Evolutionary conservation across 805 yeast species (phyloP), one percentile per base, ranked within the genome.

Genomic region (Candida orba): DNA sequence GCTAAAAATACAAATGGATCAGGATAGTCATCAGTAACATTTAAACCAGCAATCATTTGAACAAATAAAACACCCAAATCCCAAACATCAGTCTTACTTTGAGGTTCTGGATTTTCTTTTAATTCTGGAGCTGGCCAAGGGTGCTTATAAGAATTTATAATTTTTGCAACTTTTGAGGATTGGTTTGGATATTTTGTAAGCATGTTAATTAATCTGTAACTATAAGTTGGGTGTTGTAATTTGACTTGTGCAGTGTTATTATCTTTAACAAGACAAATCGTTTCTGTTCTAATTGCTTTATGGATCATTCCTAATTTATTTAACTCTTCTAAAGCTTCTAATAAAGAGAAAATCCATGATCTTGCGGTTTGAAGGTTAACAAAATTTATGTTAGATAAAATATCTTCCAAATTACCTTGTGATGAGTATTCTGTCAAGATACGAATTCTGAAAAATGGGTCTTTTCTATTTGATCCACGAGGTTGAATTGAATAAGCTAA

Each of bases 1-100:
- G 64, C 64, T 8, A 89, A 64, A 52, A 84, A 83, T n/a, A 79
- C 85, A 33, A 24, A 43, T 10, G 46, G 46, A 36, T 43, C 43
- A 27, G 43, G 14, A 34, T 40, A 43, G 12, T 43, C 46, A 27
- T 24, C 15, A 8, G 46, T 39, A 4, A 41, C 40, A 10, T 43
- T 31, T 18, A 40, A 25, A 0, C 95, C 91, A 36, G 73, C 67
- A 4, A 86, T 69, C 59, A 81, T 67, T 49, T 84, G 79, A 15
- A 80, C 71, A 51, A 91, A 81, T 7, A 84, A 60, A 0, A 86
- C 86, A 8, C 97, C 99, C 34, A 89, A 64, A 56, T 85, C 85
- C 98, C 98, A 93, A 9, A 93, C 83, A 66, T 93, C 99, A 0
- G 96, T 81, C 60, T 88, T 85, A 32, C 89, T 68, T 45, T 82